These are phyloP conservation scores for Rhizophora mangle DNA, from an alignment of 345 rosid genomes.

Conservation along the genomic window DNA sequence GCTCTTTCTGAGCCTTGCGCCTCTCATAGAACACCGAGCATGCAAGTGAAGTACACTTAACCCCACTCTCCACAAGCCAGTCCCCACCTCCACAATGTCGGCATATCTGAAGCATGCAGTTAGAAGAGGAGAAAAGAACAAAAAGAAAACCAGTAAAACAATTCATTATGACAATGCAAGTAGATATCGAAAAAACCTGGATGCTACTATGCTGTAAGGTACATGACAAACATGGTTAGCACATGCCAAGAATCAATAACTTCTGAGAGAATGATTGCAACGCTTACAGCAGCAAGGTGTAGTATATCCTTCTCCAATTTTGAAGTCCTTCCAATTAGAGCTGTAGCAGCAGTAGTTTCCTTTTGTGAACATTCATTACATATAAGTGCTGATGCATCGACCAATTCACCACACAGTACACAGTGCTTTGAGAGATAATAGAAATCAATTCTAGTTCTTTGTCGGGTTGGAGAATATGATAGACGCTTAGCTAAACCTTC, in stretches of 20 bases:
- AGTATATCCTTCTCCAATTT: slow-evolving; percentile 87
- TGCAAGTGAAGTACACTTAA: slow-evolving; percentile 81
- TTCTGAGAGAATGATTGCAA: neutral
- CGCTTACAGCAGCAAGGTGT: slow-evolving; percentile 76
- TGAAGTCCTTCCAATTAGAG: slow-evolving; percentile 69
- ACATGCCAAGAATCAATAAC: neutral
- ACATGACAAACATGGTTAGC: neutral
- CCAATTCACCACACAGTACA: slow-evolving; percentile 78
- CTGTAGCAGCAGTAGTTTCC: slow-evolving; percentile 51
- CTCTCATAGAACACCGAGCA: slow-evolving; percentile 92
- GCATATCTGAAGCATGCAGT: slow-evolving; percentile 44
- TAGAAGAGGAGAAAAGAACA: no score
- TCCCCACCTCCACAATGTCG: slow-evolving; percentile 95
- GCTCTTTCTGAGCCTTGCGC: slow-evolving; percentile 84
- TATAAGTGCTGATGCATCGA: slow-evolving; percentile 58
- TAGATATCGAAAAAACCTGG: no score
- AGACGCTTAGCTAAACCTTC: slow-evolving; percentile 56
- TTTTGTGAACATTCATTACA: slow-evolving; percentile 62
- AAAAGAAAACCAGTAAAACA: no score
- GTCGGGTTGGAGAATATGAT: slow-evolving; percentile 42
- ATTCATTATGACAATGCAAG: no score
- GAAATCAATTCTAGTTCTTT: slow-evolving; percentile 66
- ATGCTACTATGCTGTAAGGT: neutral
- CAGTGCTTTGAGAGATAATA: slow-evolving; percentile 91
- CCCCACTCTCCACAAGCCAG: slow-evolving; percentile 81